phyloP scores from a whole-genome alignment of 768 basidiomycete genomes.

The Auriculariales sp. region DNA sequence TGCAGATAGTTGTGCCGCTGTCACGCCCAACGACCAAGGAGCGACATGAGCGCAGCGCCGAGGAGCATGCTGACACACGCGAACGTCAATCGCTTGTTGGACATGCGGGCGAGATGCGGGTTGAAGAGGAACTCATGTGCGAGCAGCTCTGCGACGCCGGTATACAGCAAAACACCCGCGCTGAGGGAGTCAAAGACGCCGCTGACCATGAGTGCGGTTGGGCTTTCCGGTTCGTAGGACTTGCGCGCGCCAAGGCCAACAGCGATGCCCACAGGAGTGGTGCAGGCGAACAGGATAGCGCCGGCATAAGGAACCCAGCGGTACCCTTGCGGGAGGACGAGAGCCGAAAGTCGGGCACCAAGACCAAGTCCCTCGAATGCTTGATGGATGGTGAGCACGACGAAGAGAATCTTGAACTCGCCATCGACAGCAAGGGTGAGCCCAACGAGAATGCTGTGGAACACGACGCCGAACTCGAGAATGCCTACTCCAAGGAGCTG shows the following conservation, averaged over 20 bases:
- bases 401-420: slow-evolving; percentile 70
- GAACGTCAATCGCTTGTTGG: slow-evolving; percentile 48
- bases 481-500: slow-evolving; percentile 82
- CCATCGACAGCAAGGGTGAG: slow-evolving; percentile 80
- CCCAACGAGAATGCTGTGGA: slow-evolving; percentile 80
- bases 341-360: slow-evolving; percentile 73
- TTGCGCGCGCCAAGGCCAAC: slow-evolving; percentile 60
- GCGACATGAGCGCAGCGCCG: slow-evolving; percentile 77
- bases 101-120: slow-evolving; percentile 65
- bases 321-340: slow-evolving; percentile 45
- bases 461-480: slow-evolving; percentile 82
- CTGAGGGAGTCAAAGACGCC: slow-evolving; percentile 78
- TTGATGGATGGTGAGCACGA: slow-evolving; percentile 88
- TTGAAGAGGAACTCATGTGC: slow-evolving; percentile 93
- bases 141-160: slow-evolving; percentile 72
- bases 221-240: slow-evolving; percentile 69
- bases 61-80: slow-evolving; percentile 58
- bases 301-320: slow-evolving; percentile 40
- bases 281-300: slow-evolving; percentile 54
- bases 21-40: slow-evolving; percentile 86
- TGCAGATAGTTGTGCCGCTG: background rate
- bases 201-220: slow-evolving; percentile 65
- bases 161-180: slow-evolving; percentile 79
- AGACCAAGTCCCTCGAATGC: slow-evolving; percentile 90
- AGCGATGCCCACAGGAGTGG: slow-evolving; percentile 83